A percentile compares a stretch with the other conserved stretches of the same genome.
Evolutionary conservation across 495 filamentous ascomycete genomes (phyloP).

Genomic region (Bombardia bombarda): DNA sequence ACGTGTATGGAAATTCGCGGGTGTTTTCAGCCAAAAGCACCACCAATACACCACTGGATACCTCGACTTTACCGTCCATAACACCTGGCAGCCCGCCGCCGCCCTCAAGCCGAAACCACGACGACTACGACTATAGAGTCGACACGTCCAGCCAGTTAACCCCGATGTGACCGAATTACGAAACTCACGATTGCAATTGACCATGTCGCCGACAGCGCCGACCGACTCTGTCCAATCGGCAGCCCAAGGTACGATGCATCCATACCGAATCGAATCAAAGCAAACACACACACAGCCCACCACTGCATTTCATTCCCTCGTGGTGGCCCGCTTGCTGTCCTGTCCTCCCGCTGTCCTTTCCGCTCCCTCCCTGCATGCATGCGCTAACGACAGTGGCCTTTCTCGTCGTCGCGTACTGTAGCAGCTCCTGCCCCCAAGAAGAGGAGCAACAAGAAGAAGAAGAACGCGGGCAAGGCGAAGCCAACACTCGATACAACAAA

Average conservation of each 20-base stretch:
- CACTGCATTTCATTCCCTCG: no score
- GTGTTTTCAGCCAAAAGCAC: no score
- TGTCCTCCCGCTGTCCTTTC: no score
- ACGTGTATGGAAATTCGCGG: not conserved
- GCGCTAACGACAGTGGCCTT: slow-evolving; percentile 14
- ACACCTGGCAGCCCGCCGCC: not conserved
- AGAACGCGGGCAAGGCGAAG: slow-evolving; percentile 21
- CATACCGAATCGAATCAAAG: no score
- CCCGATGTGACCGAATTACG: not conserved
- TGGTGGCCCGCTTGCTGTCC: no score
- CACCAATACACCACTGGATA: no score
- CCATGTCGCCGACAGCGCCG: slow-evolving; percentile 22
- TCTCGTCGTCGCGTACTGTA: slow-evolving; percentile 1
- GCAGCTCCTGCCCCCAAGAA: slow-evolving; percentile 38
- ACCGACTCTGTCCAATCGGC: slow-evolving; percentile 17
- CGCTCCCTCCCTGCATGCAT: slow-evolving; percentile 2
- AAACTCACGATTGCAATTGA: slow-evolving; percentile 8
- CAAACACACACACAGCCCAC: no score
- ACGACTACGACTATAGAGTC: no score
- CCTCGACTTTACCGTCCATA: no score
- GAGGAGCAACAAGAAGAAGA: slow-evolving; percentile 66
- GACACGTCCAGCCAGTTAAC: not conserved
- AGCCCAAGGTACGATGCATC: slow-evolving; percentile 16
- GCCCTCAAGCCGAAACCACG: not conserved
- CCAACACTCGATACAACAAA: slow-evolving; percentile 4